Evolutionary conservation across 106 monocot genomes (phyloP).

Genomic region (Alisma plantagoaquatica): DNA sequence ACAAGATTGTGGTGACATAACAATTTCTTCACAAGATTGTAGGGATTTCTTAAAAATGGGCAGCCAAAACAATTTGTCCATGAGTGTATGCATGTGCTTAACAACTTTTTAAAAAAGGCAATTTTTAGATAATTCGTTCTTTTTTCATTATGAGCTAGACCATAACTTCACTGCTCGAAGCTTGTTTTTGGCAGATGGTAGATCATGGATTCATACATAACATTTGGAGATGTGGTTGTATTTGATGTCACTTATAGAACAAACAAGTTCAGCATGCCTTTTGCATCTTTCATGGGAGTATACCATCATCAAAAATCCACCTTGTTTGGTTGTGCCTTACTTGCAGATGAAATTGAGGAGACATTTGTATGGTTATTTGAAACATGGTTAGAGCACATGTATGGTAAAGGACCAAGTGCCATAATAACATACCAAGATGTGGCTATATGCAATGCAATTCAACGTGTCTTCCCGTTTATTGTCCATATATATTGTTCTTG

Average conservation of each 20-base stretch:
- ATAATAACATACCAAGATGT: conserved; percentile 11
- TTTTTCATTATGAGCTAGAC: conserved; percentile 1
- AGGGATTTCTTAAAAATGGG: not conserved
- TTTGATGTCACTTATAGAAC: conserved; percentile 14
- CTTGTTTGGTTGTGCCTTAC: conserved; percentile 10
- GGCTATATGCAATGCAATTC: conserved; percentile 10
- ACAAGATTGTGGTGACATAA: not conserved
- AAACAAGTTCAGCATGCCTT: conserved; percentile 5
- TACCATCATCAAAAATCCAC: conserved; percentile 9
- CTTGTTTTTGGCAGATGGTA: conserved; percentile 1
- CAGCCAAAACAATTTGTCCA: not conserved
- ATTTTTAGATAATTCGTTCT: not conserved
- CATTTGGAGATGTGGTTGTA: conserved; percentile 7
- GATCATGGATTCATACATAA: not conserved
- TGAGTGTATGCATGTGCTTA: not conserved
- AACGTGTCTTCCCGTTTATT: conserved; percentile 5
- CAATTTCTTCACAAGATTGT: conserved; percentile 1
- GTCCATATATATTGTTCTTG: conserved; percentile 7
- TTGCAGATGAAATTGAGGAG: conserved; percentile 9
- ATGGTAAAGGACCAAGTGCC: not conserved
- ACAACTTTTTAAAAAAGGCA: not conserved
- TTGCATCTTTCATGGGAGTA: conserved; percentile 13
- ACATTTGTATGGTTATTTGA: conserved; percentile 20
- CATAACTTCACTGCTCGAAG: not conserved
- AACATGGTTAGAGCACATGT: conserved; percentile 1